Evolutionary conservation across 495 filamentous ascomycete species (phyloP).

Genomic region (Talaromyces ruber): DNA sequence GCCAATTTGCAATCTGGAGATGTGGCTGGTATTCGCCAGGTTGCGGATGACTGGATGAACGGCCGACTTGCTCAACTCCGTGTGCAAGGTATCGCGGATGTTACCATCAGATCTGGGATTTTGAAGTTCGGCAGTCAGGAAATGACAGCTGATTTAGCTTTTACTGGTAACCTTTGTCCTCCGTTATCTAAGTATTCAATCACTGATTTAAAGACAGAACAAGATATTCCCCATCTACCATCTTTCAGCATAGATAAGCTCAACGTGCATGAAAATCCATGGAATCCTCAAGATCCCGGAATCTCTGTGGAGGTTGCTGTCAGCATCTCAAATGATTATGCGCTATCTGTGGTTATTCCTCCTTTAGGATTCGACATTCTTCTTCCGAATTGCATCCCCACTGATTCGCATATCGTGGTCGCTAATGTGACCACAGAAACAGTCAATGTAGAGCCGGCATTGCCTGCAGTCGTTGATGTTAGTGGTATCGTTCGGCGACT

Average conservation of each 20-base stretch:
- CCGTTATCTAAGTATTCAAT: background rate
- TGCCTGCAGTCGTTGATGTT: slow-evolving; percentile 57
- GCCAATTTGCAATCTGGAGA: slow-evolving; percentile 67
- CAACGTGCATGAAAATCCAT: slow-evolving; percentile 59
- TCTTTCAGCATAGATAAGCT: slow-evolving; percentile 67
- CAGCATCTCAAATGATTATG: slow-evolving; percentile 60
- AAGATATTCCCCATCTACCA: slow-evolving; percentile 67
- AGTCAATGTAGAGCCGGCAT: slow-evolving; percentile 55
- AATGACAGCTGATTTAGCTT: slow-evolving; percentile 59
- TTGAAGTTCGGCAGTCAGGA: slow-evolving; percentile 65
- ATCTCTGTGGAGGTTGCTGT: slow-evolving; percentile 74
- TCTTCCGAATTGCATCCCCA: slow-evolving; percentile 62
- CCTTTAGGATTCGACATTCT: slow-evolving; percentile 75
- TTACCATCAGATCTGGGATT: slow-evolving; percentile 69
- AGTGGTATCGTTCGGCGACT: slow-evolving; percentile 60
- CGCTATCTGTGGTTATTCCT: slow-evolving; percentile 64
- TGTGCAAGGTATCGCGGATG: slow-evolving; percentile 58
- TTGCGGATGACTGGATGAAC: slow-evolving; percentile 82
- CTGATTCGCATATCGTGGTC: slow-evolving; percentile 57
- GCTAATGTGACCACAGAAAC: slow-evolving; percentile 63
- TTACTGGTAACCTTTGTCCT: slow-evolving; percentile 64
- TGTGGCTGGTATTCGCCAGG: slow-evolving; percentile 64
- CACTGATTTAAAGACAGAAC: slow-evolving; percentile 20
- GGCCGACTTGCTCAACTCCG: slow-evolving; percentile 61
- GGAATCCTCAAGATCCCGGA: slow-evolving; percentile 36